These are phyloP conservation scores for Pichia exigua DNA, from an alignment of 805 yeast genomes.

Conservation along the genomic window DNA sequence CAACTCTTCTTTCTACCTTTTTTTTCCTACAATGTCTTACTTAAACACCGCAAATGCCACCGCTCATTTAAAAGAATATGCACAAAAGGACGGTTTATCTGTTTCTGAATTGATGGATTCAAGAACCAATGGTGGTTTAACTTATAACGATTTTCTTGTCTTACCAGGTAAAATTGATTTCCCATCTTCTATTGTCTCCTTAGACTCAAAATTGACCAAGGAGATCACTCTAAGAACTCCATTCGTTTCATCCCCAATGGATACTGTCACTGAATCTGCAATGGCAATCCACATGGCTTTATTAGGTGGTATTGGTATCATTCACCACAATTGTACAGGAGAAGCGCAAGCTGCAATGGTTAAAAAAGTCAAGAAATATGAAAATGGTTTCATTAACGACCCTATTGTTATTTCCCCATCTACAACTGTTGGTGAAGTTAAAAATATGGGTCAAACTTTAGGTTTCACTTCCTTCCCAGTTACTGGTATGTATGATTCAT, in stretches of 20 bases:
- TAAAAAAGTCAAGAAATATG: conserved; percentile 89
- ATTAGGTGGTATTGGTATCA: conserved; percentile 97
- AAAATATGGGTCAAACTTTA: conserved; percentile 54
- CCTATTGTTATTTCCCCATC: conserved; percentile 81
- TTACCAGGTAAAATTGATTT: conserved; percentile 92
- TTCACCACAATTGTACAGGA: conserved; percentile 93
- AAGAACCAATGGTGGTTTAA: conserved; percentile 84
- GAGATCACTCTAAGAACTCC: conserved; percentile 89
- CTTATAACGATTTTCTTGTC: conserved; percentile 92
- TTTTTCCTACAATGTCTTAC: conserved; percentile 10
- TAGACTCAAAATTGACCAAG: conserved; percentile 86
- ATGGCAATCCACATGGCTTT: conserved; percentile 99
- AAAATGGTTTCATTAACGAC: conserved; percentile 94
- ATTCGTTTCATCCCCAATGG: conserved; percentile 98
- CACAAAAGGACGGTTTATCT: conserved; percentile 76
- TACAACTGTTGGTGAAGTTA: conserved; percentile 74
- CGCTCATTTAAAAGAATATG: conserved; percentile 56
- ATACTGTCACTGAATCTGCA: conserved; percentile 93
- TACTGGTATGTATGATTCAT: conserved; percentile 73
- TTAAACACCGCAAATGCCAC: conserved; percentile 54
- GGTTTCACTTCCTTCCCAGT: conserved; percentile 99
- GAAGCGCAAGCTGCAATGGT: conserved; percentile 99
- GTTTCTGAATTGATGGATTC: conserved; percentile 86
- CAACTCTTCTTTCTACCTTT: conserved; percentile 12
- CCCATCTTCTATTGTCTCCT: conserved; percentile 67